Base-by-base conservation (phyloP, 148 eudicot genomes). In the Selenicereus undatus region DNA sequence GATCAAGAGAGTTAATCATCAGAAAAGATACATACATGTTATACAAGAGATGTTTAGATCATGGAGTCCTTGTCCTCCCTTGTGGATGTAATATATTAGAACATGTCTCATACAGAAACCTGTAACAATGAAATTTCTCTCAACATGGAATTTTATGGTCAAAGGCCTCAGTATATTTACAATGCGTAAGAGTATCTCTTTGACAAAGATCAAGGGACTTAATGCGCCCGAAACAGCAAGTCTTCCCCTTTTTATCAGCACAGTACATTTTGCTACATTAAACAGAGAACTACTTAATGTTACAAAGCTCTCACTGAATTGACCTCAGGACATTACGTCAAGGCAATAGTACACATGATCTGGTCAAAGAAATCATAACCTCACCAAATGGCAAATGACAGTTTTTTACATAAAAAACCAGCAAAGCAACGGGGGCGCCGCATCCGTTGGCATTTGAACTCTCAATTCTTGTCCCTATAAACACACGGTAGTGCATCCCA, bases 1-100 rank as follows among this genome's bases (percentile, higher is more conserved):
- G 91, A 92, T 71, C 79, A 90, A 82, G 82, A 91, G 43, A 39
- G 43, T 4, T 39, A 39, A 39, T 39, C 43, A 7, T 39, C 43
- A 39, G 43, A 7, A 39, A 39, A 39, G 43, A 39, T 39, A 39
- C 43, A 39, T 39, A 7, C 39, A 4, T 36, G 4, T 39, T 4
- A 39, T 39, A 39, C 43, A 39, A 39, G 3, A 39, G 43, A 39
- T 39, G 43, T 39, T 7, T 39, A 4, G 43, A 39, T 39, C 43
- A 39, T 39, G 43, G 43, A 39, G 43, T 39, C 5, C 7, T 1
- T 39, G 7, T 39, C 43, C 43, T 39, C 43, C 43, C 43, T 39
- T 39, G 43, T 39, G 43, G 43, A 39, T 39, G 43, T 39, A 39
- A 39, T 7, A 39, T 39, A 39, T 39, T 39, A 39, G 43, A 39